Evolutionary conservation across 345 rosid genomes (phyloP), one percentile per base, ranked within the genome.

Genomic region (Hibiscus trionum): DNA sequence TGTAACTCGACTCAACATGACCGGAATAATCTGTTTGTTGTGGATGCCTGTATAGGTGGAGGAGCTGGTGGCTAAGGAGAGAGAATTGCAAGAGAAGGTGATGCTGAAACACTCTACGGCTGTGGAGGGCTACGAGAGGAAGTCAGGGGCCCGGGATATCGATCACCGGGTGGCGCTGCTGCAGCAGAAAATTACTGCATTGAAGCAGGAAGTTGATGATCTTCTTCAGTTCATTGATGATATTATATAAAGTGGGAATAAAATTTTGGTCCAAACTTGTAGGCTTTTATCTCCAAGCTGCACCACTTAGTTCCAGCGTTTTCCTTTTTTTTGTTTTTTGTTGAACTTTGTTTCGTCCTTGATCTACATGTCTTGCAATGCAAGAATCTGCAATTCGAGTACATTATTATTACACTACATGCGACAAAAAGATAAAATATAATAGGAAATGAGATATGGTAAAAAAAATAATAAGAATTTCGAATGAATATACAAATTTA

Each of bases 161-260:
- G 94, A 93, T 86, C 85, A 84, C 78, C 83, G 96, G 15, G 86
- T 87, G 11, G 86, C 90, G 42, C 57, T 78, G 31, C 91, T 77
- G 79, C 96, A 89, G 82, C 96, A 79, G 76, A 92, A 85, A 82
- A 79, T 95, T 56, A 53, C 78, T 21, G 80, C 85, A 2, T 66
- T 90, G 84, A 90, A 89, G 85, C 94, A 86, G 81, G 98, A 95
- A 72, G 86, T 95, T 11, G 97, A 90, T 37, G 92, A 88, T 79
- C 90, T 92, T 76, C 84, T 88, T 27, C 98, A 92, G 21, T 81
- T 85, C 80, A 79, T 90, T 15, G 93, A 88, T 56, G 94, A 89
- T 82, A 87, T 95, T 82, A 87, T 95, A 79, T 87, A 76, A 79
- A 60, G 19, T 61, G 10, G 29, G 11, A 10, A 11, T 39, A 17